These are phyloP conservation scores for Termitomyces sp. DNA, from an alignment of 768 basidiomycete species.

Conservation along the genomic window DNA sequence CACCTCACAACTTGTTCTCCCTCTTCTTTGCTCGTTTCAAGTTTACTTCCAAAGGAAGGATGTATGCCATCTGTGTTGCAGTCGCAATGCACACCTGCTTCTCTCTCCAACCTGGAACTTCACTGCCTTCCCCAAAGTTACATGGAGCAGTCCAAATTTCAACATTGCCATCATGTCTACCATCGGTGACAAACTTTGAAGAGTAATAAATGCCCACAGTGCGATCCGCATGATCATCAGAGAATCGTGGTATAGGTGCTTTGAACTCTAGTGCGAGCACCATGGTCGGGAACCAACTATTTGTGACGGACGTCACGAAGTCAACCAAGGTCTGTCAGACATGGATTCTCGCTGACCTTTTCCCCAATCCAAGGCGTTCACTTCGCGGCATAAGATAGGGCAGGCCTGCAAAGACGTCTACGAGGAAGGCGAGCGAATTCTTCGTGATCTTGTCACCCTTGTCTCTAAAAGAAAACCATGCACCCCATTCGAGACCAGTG, in stretches of 20 bases:
- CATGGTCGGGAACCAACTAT: slow-evolving; percentile 50
- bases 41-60: slow-evolving; percentile 39
- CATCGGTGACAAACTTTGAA: slow-evolving; percentile 46
- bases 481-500: slow-evolving; percentile 52
- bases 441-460: slow-evolving; percentile 39
- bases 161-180: slow-evolving; percentile 52
- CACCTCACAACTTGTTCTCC: slow-evolving; percentile 15
- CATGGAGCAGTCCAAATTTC: slow-evolving; percentile 67
- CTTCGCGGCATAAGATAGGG: slow-evolving; percentile 42
- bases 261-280: slow-evolving; percentile 61
- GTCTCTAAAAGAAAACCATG: slow-evolving; percentile 47
- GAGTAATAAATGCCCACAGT: slow-evolving; percentile 55
- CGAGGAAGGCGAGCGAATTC: slow-evolving; percentile 53
- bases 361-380: slow-evolving; percentile 30
- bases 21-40: slow-evolving; percentile 22
- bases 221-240: slow-evolving; percentile 34
- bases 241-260: slow-evolving; percentile 44
- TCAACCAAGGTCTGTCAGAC: neutral
- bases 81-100: slow-evolving; percentile 59
- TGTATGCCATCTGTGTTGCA: slow-evolving; percentile 57
- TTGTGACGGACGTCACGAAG: neutral
- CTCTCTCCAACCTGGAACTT: slow-evolving; percentile 49
- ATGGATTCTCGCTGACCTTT: slow-evolving; percentile 20
- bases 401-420: slow-evolving; percentile 45
- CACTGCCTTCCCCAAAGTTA: slow-evolving; percentile 41